Evolutionary conservation across 345 rosid species (phyloP), one percentile per base, ranked within the genome.

Genomic region (Populus euphratica): DNA sequence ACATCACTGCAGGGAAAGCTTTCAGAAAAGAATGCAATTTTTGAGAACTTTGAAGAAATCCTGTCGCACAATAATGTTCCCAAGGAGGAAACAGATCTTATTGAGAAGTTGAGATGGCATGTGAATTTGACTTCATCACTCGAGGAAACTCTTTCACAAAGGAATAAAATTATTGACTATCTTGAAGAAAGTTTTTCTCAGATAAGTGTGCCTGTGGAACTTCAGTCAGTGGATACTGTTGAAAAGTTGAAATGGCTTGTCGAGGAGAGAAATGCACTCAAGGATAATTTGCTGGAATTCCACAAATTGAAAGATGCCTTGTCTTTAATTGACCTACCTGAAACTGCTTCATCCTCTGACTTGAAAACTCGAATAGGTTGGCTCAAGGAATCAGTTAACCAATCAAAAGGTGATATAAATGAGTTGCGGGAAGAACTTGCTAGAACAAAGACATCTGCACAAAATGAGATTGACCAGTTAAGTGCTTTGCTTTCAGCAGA

Each of bases 341-440:
- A 91, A 78, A 86, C 87, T 73, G 75, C 79, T 41, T 82, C 90
- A 59, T 73, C 82, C 41, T 80, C 89, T 76, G 89, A 91, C 82
- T 74, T 87, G 85, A 91, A 88, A 85, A 77, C 90, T 81, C 83
- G 89, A 69, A 73, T 90, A 76, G 70, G 73, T 79, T 89, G 97
- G 97, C 87, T 94, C 68, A 89, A 80, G 82, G 94, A 90, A 65
- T 93, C 95, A 4, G 81, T 86, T 85, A 66, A 76, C 71, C 87
- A 80, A 77, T 83, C 88, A 82, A 88, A 85, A 83, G 85, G 76
- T 80, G 88, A 88, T 79, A 79, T 87, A 77, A 83, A 80, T 69
- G 21, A 79, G 77, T 80, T 93, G 82, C 86, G 86, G 65, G 76
- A 80, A 82, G 89, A 90, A 80, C 84, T 91, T 68, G 66, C 84